Conservation (phyloP, 1,284 basidiomycete species). For the Boletus semigastroideus region DNA sequence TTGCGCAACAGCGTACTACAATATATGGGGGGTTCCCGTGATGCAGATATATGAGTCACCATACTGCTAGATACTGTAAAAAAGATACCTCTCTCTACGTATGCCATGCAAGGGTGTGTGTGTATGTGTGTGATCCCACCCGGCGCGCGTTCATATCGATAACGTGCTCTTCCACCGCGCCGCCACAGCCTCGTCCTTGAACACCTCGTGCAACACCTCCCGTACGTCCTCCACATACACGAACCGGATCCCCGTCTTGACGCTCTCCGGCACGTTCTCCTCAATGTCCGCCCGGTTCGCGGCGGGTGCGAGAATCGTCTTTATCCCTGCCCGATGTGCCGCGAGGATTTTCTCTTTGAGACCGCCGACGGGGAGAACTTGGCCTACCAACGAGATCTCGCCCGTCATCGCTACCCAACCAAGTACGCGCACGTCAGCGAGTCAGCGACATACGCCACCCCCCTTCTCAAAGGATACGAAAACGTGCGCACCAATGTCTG, state of each 20-base stretch:
- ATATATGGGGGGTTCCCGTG: no score
- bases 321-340: conserved; percentile 91
- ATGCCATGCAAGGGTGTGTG: no score
- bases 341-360: conserved; percentile 96
- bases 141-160: conserved; percentile 25
- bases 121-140: no score
- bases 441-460: conserved; percentile 6
- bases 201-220: conserved; percentile 86
- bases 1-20: no score
- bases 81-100: no score
- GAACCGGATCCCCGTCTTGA: conserved; percentile 91
- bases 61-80: no score
- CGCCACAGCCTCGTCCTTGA: conserved; percentile 58
- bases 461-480: neutral
- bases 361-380: conserved; percentile 91
- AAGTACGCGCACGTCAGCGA: no score
- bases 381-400: conserved; percentile 89
- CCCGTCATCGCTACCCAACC: conserved; percentile 84
- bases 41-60: no score
- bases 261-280: conserved; percentile 92
- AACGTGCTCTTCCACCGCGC: conserved; percentile 70
- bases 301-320: conserved; percentile 83
- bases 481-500: conserved; percentile 74
- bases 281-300: conserved; percentile 91
- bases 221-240: conserved; percentile 91